Percentiles rank a stretch among this genome's conserved stretches.
These are phyloP conservation scores for Rhodotorula sphaerocarpa DNA, from an alignment of 768 basidiomycete genomes.

Conservation along the genomic window DNA sequence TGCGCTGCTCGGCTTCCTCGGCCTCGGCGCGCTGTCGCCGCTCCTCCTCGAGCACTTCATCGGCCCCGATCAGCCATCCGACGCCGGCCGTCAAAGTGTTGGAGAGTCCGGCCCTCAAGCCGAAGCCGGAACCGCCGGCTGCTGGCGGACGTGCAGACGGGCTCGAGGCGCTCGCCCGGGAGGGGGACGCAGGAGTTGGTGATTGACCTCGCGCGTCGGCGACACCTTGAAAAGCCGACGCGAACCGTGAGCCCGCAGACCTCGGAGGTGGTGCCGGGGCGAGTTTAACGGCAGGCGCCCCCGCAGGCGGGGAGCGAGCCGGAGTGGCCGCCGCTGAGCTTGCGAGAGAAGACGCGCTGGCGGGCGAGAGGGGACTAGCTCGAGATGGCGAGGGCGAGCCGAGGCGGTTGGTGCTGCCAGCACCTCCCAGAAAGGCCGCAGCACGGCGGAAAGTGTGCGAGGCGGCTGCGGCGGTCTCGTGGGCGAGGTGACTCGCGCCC, in stretches of 20 bases:
- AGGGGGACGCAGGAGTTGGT: constrained; percentile 10
- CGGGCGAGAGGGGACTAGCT: too few species aligned
- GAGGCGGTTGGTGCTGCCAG: not conserved
- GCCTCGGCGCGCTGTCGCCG: not conserved
- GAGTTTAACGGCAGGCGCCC: not conserved
- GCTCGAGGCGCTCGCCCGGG: constrained; percentile 40
- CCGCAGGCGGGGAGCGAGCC: not conserved
- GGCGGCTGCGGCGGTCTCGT: constrained; percentile 9
- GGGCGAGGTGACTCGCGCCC: constrained; percentile 10
- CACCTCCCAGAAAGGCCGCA: constrained; percentile 16
- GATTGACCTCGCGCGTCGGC: too few species aligned
- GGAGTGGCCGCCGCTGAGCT: too few species aligned
- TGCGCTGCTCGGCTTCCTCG: not conserved
- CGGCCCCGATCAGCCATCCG: constrained; percentile 90
- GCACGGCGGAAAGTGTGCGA: constrained; percentile 21
- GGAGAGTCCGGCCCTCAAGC: constrained; percentile 66
- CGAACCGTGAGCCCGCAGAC: constrained; percentile 15
- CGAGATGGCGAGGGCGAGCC: too few species aligned
- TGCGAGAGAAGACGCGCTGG: too few species aligned
- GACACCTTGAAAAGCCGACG: constrained; percentile 49
- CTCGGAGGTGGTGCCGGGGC: not conserved
- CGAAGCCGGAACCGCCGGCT: constrained; percentile 47
- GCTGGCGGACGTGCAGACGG: constrained; percentile 44
- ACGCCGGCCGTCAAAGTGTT: constrained; percentile 79
- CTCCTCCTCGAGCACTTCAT: constrained; percentile 41